A percentile compares a stretch with the other conserved stretches of the same genome.
Evolutionary conservation across 352 stramenopile species (phyloP).

Genomic region (Phytophthora megakarya): DNA sequence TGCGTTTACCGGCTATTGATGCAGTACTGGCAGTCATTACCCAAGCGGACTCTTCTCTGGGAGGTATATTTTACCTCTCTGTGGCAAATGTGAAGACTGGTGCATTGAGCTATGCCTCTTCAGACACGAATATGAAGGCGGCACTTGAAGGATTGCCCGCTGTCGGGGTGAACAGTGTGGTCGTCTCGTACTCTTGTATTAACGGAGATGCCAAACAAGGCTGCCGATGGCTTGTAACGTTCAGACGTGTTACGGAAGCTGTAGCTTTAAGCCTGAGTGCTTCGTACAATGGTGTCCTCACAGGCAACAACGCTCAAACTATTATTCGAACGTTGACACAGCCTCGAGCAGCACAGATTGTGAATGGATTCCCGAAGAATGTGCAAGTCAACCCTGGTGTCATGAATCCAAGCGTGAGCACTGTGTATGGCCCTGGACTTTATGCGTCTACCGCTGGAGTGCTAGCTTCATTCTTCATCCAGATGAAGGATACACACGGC

Average conservation of each 20-base stretch:
- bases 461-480: conserved; percentile 64
- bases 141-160: conserved; percentile 73
- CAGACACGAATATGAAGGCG: conserved; percentile 40
- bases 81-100: conserved; percentile 57
- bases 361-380: conserved; percentile 74
- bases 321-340: conserved; percentile 40
- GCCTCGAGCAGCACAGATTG: conserved; percentile 32
- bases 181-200: conserved; percentile 40
- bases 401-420: conserved; percentile 78
- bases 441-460: conserved; percentile 61
- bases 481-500: conserved; percentile 85
- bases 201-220: conserved; percentile 49
- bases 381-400: conserved; percentile 50
- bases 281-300: conserved; percentile 64
- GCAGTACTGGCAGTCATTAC: conserved; percentile 81
- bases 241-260: conserved; percentile 31
- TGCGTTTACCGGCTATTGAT: conserved; percentile 72
- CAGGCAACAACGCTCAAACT: conserved; percentile 68
- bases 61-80: conserved; percentile 67
- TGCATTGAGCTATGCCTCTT: conserved; percentile 59
- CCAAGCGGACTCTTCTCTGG: conserved; percentile 48
- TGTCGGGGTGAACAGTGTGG: conserved; percentile 46
- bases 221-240: conserved; percentile 79
- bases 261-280: conserved; percentile 38
- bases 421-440: conserved; percentile 65